These are phyloP conservation scores for Dictyostelium capitatum DNA, from an alignment of 78 protist genomes.

Conservation along the genomic window DNA sequence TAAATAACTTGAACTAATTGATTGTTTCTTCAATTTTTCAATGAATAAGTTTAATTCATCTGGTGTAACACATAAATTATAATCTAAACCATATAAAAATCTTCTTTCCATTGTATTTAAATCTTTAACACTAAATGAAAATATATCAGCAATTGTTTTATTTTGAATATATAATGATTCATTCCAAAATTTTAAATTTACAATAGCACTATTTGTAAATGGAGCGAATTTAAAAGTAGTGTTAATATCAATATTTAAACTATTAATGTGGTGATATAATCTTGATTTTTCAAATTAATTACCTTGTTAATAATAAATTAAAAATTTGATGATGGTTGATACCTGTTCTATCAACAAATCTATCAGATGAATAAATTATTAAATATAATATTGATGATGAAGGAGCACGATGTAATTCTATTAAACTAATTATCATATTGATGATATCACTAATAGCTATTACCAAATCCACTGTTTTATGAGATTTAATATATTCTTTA, in stretches of 20 bases:
- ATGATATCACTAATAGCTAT: slow-evolving; percentile 55
- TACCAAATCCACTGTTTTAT: slow-evolving; percentile 58
- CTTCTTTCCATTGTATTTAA: slow-evolving; percentile 81
- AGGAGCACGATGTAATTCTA: slow-evolving; percentile 74
- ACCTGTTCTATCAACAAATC: slow-evolving; percentile 72
- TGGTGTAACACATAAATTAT: slow-evolving; percentile 60
- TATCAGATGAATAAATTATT: slow-evolving; percentile 45
- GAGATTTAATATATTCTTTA: slow-evolving; percentile 36
- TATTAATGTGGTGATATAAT: no score
- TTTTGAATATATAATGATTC: slow-evolving; percentile 71
- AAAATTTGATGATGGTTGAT: slow-evolving; percentile 75
- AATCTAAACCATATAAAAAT: slow-evolving; percentile 67
- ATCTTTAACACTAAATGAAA: slow-evolving; percentile 70
- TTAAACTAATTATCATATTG: slow-evolving; percentile 63
- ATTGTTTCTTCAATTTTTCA: slow-evolving; percentile 27
- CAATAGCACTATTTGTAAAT: slow-evolving; percentile 47
- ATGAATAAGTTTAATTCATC: slow-evolving; percentile 41
- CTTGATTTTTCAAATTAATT: no score
- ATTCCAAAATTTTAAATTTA: slow-evolving; percentile 73
- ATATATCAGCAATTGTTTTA: slow-evolving; percentile 80
- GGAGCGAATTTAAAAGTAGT: no score
- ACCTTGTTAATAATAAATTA: slow-evolving; percentile 70
- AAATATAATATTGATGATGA: slow-evolving; percentile 25
- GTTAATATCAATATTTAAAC: no score
- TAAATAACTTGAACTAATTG: background rate